Conservation (phyloP, 257 asterid genomes). For the Mitragyna speciosa region DNA sequence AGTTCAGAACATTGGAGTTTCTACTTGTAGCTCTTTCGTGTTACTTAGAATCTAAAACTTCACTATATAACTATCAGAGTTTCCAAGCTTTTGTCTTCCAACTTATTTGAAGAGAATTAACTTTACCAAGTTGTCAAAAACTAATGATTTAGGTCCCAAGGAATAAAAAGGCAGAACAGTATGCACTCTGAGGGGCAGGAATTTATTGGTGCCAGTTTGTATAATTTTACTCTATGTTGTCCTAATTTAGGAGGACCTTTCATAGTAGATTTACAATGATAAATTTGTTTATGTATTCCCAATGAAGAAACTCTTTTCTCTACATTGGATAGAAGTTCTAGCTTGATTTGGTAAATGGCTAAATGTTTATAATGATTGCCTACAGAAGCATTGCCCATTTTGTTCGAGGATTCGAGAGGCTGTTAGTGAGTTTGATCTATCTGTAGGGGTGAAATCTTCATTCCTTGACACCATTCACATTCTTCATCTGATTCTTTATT, state of each 20-base stretch:
- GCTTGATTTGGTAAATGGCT: neutral
- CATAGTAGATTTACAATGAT: neutral
- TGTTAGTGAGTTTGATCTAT: slow-evolving; percentile 74
- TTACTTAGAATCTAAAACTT: too few species aligned
- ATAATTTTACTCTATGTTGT: too few species aligned
- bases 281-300: neutral
- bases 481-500: neutral
- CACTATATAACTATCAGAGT: too few species aligned
- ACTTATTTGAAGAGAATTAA: too few species aligned
- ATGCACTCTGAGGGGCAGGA: too few species aligned
- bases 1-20: too few species aligned
- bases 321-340: neutral
- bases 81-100: too few species aligned
- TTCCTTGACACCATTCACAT: neutral
- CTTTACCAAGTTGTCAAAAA: too few species aligned
- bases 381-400: too few species aligned
- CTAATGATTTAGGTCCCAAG: too few species aligned
- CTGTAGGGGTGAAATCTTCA: slow-evolving; percentile 55
- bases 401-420: slow-evolving; percentile 91
- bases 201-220: neutral
- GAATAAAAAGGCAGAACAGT: neutral
- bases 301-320: too few species aligned
- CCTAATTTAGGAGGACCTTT: neutral
- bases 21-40: too few species aligned
- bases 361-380: slow-evolving; percentile 34